Evolutionary conservation across 1,139 yeast species (phyloP), one percentile per base, ranked within the genome.

Genomic region (Blastobotrys buckinghamii): DNA sequence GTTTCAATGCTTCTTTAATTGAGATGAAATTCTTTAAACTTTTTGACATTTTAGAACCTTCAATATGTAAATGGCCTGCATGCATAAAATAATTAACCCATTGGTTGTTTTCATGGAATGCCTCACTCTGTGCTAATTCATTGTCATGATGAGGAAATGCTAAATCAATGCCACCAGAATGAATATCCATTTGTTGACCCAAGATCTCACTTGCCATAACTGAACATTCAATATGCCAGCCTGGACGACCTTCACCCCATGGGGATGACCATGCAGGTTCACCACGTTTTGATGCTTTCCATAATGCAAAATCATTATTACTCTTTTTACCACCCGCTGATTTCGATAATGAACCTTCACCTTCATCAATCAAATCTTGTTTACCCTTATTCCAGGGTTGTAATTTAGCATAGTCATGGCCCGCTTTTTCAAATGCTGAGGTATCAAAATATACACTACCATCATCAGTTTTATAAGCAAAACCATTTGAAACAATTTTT

Each of bases 131-230:
- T 1, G 99, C 99, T 59, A 92, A 74, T 70, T 92, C 99, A 62
- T 92, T 92, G 68, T 92, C 99, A 69, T 92, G 99, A 66, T 92
- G 99, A n/a, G 99, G 99, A 74, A 92, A 94, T 29, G 97, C 96
- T 62, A 92, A 77, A 69, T 92, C 99, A 52, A 92, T 81, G 56
- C 98, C 99, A 50, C 99, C 98, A 20, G 96, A 83, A 66, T 92
- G 99, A 57, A 92, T 88, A 68, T 92, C 99, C 76, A 94, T 84
- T 50, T 77, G 76, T 33, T 78, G 70, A 1, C 97, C 97, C 39
- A 86, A 75, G 43, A 89, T 77, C 59, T 89, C 96, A 47, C 92
- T 78, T 1, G 98, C 98, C 99, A 92, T 92, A 15, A 92, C 98
- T 6, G 97, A 89, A 75, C 99, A 92, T 70, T 92, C 99, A 67